Conservation (phyloP, 2,329 filamentous ascomycete species). For the Cordyceps farinosa region DNA sequence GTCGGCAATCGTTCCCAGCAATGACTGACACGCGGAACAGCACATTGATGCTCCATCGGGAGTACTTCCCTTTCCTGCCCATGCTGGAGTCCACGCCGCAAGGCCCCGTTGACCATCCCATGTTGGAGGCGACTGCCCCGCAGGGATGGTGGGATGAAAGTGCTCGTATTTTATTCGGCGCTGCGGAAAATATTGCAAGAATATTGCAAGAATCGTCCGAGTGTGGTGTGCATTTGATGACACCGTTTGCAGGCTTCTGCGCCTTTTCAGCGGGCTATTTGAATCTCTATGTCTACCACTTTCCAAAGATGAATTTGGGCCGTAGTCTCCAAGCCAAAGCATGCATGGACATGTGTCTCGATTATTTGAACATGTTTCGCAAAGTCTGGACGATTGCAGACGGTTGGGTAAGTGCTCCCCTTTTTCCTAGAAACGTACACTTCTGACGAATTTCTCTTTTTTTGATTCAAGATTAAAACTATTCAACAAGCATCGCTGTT, state of each 20-base stretch:
- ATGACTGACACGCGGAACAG: constrained; percentile 23
- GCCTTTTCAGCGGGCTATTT: constrained; percentile 42
- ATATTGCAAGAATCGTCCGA: constrained; percentile 37
- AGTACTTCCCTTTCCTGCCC: constrained; percentile 44
- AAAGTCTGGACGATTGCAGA: constrained; percentile 30
- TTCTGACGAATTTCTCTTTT: not conserved
- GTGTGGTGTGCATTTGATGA: constrained; percentile 35
- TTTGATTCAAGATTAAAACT: constrained; percentile 22
- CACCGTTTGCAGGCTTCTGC: constrained; percentile 44
- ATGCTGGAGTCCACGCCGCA: constrained; percentile 31
- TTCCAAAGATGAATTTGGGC: constrained; percentile 40
- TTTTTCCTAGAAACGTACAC: not conserved
- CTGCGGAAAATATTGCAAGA: constrained; percentile 34
- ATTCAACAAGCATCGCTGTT: constrained; percentile 27
- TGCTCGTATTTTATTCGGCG: constrained; percentile 33
- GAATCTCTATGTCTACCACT: constrained; percentile 38
- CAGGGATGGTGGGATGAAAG: constrained; percentile 39
- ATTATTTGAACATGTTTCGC: constrained; percentile 28
- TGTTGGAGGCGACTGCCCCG: constrained; percentile 36
- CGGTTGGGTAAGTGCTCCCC: constrained; percentile 25
- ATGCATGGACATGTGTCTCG: constrained; percentile 25
- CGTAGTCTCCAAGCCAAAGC: constrained; percentile 26
- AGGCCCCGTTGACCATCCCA: constrained; percentile 39
- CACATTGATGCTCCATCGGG: constrained; percentile 39
- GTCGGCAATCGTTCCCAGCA: not conserved